Conservation (phyloP, 148 eudicot genomes). For the Cornus suecica region DNA sequence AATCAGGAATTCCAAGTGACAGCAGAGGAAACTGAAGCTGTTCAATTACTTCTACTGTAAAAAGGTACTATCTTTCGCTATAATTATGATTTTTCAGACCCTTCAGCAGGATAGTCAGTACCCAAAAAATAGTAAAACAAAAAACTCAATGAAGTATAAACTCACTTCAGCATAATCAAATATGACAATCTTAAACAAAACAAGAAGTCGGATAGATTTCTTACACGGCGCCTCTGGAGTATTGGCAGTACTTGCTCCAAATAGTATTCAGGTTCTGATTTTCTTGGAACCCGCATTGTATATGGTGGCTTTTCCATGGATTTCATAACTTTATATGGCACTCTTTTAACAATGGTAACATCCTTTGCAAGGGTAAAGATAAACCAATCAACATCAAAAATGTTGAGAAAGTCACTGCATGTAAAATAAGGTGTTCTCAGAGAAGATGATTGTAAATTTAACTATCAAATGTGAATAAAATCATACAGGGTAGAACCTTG, state of each 20-base stretch:
- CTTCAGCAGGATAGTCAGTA: background rate
- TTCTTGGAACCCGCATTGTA: slow-evolving; percentile 91
- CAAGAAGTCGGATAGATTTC: slow-evolving; percentile 21
- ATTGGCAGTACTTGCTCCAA: slow-evolving; percentile 73
- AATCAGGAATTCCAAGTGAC: slow-evolving; percentile 3
- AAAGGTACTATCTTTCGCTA: background rate
- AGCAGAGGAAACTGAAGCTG: slow-evolving; percentile 2
- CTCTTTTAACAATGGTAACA: slow-evolving; percentile 72
- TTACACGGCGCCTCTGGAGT: slow-evolving; percentile 82
- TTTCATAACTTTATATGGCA: slow-evolving; percentile 85
- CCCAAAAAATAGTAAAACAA: background rate
- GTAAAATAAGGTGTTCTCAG: slow-evolving; percentile 12
- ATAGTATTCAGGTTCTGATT: slow-evolving; percentile 88
- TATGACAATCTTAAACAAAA: background rate
- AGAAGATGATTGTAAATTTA: background rate
- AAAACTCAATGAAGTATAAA: background rate
- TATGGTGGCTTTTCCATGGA: slow-evolving; percentile 90
- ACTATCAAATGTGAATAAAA: background rate
- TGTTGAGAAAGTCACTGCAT: slow-evolving; percentile 87
- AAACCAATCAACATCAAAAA: slow-evolving; percentile 96
- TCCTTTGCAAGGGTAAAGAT: slow-evolving; percentile 79
- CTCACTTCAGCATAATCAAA: background rate
- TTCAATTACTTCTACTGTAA: background rate
- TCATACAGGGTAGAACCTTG: background rate
- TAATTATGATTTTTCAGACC: background rate